A percentile compares a stretch with the other conserved stretches of the same genome.
These are phyloP conservation scores for Conidiobolus incongruus DNA, from an alignment of 371 early-diverging fungal genomes.

Conservation along the genomic window DNA sequence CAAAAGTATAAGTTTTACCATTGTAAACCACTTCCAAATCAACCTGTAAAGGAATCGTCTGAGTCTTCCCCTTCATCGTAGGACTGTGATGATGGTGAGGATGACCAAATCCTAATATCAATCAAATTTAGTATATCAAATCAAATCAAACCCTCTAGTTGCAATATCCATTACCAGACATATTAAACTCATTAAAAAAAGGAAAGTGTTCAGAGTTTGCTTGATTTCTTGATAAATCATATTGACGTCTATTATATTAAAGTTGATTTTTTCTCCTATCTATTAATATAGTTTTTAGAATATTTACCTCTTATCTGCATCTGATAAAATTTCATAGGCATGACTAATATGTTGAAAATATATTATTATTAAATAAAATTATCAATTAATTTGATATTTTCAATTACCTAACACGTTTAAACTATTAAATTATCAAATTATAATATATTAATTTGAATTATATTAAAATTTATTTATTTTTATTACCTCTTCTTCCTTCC, in stretches of 20 bases:
- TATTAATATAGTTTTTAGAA: constrained; percentile 13
- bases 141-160: constrained; percentile 76
- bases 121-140: constrained; percentile 73
- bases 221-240: constrained; percentile 74
- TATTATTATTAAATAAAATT: neutral
- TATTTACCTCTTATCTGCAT: constrained; percentile 30
- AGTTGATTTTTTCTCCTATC: neutral
- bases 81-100: constrained; percentile 11
- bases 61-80: constrained; percentile 36
- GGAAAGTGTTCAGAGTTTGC: constrained; percentile 57
- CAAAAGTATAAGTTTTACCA: constrained; percentile 78
- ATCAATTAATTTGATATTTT: neutral
- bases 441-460: constrained; percentile 3
- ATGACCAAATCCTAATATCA: constrained; percentile 13
- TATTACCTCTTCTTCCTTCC: constrained; percentile 9
- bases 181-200: constrained; percentile 50
- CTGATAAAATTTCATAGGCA: constrained; percentile 45
- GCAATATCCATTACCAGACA: constrained; percentile 34
- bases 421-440: neutral
- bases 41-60: constrained; percentile 49
- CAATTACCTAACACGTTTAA: constrained; percentile 7
- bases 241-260: constrained; percentile 80
- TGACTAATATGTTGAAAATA: constrained; percentile 9
- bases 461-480: neutral
- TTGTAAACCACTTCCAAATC: constrained; percentile 87